phyloP scores from a whole-genome alignment of 495 filamentous ascomycete species.

The Daldinia loculata region DNA sequence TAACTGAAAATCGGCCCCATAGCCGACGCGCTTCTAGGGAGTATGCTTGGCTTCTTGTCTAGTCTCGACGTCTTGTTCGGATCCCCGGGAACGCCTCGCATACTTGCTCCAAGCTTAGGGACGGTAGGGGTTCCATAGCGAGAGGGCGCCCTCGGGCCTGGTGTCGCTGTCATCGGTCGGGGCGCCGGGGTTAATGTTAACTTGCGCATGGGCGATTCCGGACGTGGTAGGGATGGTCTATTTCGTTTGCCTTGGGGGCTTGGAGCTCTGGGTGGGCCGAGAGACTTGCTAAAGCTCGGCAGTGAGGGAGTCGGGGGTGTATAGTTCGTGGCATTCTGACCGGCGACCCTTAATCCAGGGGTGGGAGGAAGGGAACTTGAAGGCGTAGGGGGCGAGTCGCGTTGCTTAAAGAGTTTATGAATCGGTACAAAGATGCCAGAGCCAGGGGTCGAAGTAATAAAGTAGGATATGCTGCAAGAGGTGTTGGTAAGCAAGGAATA shows the following conservation, averaged over 20 bases:
- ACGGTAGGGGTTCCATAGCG: constrained; percentile 73
- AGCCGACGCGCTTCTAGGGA: constrained; percentile 63
- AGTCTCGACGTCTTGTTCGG: constrained; percentile 61
- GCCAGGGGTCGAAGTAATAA: constrained; percentile 76
- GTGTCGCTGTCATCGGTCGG: constrained; percentile 63
- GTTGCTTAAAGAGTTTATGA: constrained; percentile 76
- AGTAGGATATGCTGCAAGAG: constrained; percentile 74
- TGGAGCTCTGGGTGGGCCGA: constrained; percentile 77
- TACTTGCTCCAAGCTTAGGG: constrained; percentile 70
- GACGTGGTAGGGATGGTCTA: constrained; percentile 81
- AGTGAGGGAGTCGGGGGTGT: constrained; percentile 72
- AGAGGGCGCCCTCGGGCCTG: constrained; percentile 53
- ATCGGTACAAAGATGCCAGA: constrained; percentile 95
- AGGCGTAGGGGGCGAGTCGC: constrained; percentile 66
- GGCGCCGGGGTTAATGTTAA: constrained; percentile 65
- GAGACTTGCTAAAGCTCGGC: constrained; percentile 82
- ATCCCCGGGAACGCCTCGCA: constrained; percentile 65
- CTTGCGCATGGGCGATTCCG: constrained; percentile 80
- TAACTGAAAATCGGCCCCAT: constrained; percentile 54
- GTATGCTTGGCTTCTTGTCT: constrained; percentile 59
- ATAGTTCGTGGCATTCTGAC: constrained; percentile 60
- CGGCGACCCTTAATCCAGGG: constrained; percentile 65
- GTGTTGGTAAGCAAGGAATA: constrained; percentile 19
- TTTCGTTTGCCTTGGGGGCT: constrained; percentile 75
- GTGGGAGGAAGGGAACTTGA: constrained; percentile 68